Percentiles rank a stretch among this genome's conserved stretches.
Evolutionary conservation across 139 green algal species (phyloP).

Genomic region (Micractinium conductrix): DNA sequence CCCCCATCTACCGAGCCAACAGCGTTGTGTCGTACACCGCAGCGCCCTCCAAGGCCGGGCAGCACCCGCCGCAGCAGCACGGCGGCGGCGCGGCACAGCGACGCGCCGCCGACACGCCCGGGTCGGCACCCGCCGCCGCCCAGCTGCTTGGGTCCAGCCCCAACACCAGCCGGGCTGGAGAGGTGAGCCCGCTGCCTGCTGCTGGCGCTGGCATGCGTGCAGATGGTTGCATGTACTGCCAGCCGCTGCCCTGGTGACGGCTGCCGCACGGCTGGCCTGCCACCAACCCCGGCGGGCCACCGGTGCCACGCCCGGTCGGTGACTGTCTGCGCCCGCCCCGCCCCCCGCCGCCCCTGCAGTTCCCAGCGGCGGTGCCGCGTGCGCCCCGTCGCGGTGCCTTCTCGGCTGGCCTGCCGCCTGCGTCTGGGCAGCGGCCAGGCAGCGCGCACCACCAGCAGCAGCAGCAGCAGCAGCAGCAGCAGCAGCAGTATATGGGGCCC

Average conservation of each 20-base stretch:
- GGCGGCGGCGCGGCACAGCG: not conserved
- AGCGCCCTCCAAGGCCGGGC: not conserved
- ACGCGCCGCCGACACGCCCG: slow-evolving; percentile 14
- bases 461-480: slow-evolving; percentile 18
- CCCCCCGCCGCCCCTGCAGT: not conserved
- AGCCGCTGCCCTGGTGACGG: not conserved
- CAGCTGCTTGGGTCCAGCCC: slow-evolving; percentile 12
- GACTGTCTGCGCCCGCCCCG: not conserved
- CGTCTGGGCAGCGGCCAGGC: slow-evolving; percentile 4
- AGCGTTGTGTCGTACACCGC: slow-evolving; percentile 34
- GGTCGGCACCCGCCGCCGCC: not conserved
- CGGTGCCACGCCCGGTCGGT: not conserved
- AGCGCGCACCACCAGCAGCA: not conserved
- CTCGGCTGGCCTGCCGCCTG: slow-evolving; percentile 13
- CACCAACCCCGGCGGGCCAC: too few species aligned
- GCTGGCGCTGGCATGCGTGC: not conserved
- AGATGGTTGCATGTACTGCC: not conserved
- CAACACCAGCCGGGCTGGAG: slow-evolving; percentile 24
- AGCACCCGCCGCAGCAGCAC: slow-evolving; percentile 2
- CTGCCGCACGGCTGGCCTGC: not conserved
- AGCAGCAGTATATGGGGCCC: not conserved
- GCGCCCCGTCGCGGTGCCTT: slow-evolving; percentile 1
- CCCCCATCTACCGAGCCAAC: slow-evolving; percentile 35
- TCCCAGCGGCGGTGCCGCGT: not conserved
- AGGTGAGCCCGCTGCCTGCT: slow-evolving; percentile 1